A percentile compares a stretch with the other conserved stretches of the same genome.
Evolutionary conservation across 2,329 filamentous ascomycete species (phyloP).

Genomic region (Didymella sp.): DNA sequence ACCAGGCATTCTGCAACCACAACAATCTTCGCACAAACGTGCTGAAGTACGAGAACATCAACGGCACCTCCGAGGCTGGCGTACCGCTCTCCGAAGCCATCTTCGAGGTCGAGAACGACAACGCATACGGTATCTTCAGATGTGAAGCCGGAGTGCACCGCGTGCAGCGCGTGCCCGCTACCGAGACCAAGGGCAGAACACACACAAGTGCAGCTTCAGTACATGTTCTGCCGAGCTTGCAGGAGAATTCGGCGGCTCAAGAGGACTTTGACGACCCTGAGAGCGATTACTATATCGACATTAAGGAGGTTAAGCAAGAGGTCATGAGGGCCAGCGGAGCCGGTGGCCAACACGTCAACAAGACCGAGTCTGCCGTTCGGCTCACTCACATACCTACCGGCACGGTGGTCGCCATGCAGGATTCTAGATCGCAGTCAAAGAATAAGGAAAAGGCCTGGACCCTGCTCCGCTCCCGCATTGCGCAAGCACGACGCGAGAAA

Average conservation of each 20-base stretch:
- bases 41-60: conserved; percentile 80
- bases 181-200: conserved; percentile 87
- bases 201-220: conserved; percentile 94
- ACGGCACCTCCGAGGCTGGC: conserved; percentile 67
- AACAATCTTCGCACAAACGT: conserved; percentile 70
- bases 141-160: conserved; percentile 94
- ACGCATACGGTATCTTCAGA: conserved; percentile 81
- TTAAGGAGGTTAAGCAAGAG: conserved; percentile 81
- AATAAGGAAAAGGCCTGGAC: conserved; percentile 91
- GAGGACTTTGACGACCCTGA: conserved; percentile 80
- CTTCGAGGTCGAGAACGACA: conserved; percentile 77
- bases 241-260: conserved; percentile 58
- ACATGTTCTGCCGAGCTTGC: conserved; percentile 87
- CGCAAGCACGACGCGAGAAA: conserved; percentile 78
- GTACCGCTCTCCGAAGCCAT: conserved; percentile 83
- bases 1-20: conserved; percentile 76
- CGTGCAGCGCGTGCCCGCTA: conserved; percentile 90
- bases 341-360: conserved; percentile 97
- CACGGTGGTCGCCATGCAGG: conserved; percentile 89
- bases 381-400: conserved; percentile 90
- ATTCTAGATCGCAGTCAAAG: conserved; percentile 85
- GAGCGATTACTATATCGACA: conserved; percentile 89
- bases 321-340: conserved; percentile 92
- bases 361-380: conserved; percentile 93
- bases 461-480: conserved; percentile 80